These are phyloP conservation scores for Oehlia diaphana DNA, from an alignment of 192 early-diverging fungal genomes.

Conservation along the genomic window DNA sequence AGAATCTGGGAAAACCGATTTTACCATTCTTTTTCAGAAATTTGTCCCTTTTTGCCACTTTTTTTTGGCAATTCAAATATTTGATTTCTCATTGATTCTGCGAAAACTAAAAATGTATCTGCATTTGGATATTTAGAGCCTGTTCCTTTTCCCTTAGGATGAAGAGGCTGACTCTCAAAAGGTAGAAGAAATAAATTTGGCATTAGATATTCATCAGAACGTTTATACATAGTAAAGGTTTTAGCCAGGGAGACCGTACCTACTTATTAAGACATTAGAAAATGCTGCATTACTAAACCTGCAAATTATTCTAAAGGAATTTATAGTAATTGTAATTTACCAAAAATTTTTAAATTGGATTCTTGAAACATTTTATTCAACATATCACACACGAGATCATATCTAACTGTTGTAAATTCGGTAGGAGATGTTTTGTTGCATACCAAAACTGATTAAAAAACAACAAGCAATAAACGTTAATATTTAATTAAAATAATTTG, in stretches of 20 bases:
- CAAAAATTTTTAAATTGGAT: conserved; percentile 38
- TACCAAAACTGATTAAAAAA: conserved; percentile 34
- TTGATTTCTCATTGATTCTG: conserved; percentile 35
- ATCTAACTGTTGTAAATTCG: conserved; percentile 36
- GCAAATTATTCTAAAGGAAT: background rate
- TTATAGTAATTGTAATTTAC: conserved; percentile 13
- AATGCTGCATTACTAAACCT: background rate
- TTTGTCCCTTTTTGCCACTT: conserved; percentile 39
- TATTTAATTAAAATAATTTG: background rate
- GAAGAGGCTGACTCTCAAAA: background rate
- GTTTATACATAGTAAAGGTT: conserved; percentile 28
- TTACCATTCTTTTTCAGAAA: conserved; percentile 50
- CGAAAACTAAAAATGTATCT: conserved; percentile 27
- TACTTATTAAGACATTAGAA: conserved; percentile 8
- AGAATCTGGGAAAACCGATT: background rate
- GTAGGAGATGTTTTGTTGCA: conserved; percentile 34
- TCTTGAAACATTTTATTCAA: conserved; percentile 30
- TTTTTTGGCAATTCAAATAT: conserved; percentile 40
- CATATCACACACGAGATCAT: conserved; percentile 9
- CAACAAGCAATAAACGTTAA: background rate
- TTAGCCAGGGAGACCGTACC: conserved; percentile 34
- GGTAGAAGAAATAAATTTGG: conserved; percentile 44
- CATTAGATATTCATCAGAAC: background rate
- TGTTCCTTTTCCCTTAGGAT: background rate
- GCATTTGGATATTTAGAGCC: conserved; percentile 32